Percentiles rank a stretch among this genome's conserved stretches.
Conservation (phyloP, 352 stramenopile species). For the Phytophthora foliorum region DNA sequence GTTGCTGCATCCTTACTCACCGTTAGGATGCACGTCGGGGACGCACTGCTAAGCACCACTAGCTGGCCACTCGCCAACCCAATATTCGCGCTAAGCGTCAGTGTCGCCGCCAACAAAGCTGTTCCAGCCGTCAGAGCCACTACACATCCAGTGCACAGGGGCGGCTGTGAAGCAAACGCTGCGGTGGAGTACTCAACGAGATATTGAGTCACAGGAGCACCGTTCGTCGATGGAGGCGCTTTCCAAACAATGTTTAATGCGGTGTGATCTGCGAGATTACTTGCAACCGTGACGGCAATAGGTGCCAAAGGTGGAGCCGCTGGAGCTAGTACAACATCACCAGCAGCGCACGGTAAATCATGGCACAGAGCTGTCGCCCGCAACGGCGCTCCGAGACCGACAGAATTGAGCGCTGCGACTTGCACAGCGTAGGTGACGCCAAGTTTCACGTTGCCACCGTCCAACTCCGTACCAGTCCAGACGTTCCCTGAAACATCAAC, state of each 20-base stretch:
- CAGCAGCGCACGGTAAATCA: constrained; percentile 61
- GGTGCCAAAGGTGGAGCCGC: constrained; percentile 80
- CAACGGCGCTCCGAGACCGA: constrained; percentile 75
- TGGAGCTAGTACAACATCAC: constrained; percentile 50
- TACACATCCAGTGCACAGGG: constrained; percentile 64
- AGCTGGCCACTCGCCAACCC: constrained; percentile 49
- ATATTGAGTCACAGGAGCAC: constrained; percentile 74
- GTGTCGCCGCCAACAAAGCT: constrained; percentile 15
- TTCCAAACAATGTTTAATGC: constrained; percentile 91
- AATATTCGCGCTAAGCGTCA: constrained; percentile 50
- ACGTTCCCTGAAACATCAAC: constrained; percentile 57
- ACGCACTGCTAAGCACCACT: constrained; percentile 54
- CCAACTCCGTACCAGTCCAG: constrained; percentile 77
- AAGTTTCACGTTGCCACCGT: constrained; percentile 80
- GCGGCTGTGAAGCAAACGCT: constrained; percentile 45
- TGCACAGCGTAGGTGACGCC: constrained; percentile 92
- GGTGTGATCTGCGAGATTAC: constrained; percentile 77
- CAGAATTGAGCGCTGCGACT: constrained; percentile 89
- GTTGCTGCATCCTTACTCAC: constrained; percentile 34
- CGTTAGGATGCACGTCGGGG: constrained; percentile 61
- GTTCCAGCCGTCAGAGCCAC: constrained; percentile 44
- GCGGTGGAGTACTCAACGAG: constrained; percentile 89
- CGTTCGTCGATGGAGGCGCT: constrained; percentile 66
- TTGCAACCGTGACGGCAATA: constrained; percentile 82
- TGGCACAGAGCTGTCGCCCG: constrained; percentile 58